Evolutionary conservation across 2,329 filamentous ascomycete species (phyloP), one percentile per base, ranked within the genome.

Genomic region (Aspergillus spinulosporus): DNA sequence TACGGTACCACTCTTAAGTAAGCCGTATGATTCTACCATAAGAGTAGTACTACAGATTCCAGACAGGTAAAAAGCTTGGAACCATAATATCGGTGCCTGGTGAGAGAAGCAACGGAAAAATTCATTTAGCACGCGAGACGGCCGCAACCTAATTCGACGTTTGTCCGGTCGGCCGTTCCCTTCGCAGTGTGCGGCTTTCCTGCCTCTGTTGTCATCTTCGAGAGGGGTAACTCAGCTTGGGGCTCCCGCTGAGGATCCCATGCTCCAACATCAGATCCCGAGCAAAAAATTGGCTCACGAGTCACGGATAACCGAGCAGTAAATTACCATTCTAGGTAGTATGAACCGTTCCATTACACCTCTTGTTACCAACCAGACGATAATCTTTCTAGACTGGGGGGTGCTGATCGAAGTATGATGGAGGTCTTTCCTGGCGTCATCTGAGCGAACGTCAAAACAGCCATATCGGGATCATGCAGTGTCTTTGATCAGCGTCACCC

Each of bases 391-490:
- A 11, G 31, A 34, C 34, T 12, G 9, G 11, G n/a, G 4, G 4
- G 7, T 28, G 12, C 28, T 31, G 26, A 28, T 6, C 43, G 5
- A 29, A 45, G 43, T 45, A 12, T 31, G 12, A 45, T 14, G 31
- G 43, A 14, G 26, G 43, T 28, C 8, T 42, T 40, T 40, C 58
- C 56, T 61, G 61, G 58, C 58, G 52, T 62, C 60, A 62, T 62
- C 36, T 21, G 9, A 51, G 39, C 29, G 32, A 40, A 43, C 14
- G 39, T 51, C 31, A 51, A 21, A 34, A 21, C 49, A 51, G 49
- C 6, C 39, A 32, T 56, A 37, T 56, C 39, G 14, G 46, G 29
- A 49, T 39, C 46, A 31, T 48, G 21, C 48, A 32, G 45, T 34
- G 7, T 37, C 21, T 21, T 49, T 14, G 26, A 36, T 12, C 34